These are phyloP conservation scores for Leccinum subgranulosum DNA, from an alignment of 768 basidiomycete genomes.

Conservation along the genomic window DNA sequence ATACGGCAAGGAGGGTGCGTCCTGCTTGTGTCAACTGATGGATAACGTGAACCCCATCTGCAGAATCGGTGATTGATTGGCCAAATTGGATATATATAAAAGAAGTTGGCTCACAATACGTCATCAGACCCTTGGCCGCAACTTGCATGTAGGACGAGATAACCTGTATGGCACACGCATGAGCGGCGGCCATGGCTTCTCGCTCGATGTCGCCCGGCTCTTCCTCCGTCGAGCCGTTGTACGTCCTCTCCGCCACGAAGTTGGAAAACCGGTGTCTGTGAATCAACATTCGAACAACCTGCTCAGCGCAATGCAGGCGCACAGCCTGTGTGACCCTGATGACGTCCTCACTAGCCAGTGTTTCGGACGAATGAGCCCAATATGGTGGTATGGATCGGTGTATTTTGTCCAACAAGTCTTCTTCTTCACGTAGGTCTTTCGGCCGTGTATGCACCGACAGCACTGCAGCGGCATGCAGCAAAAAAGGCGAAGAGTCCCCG, in stretches of 20 bases:
- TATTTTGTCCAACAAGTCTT: conserved; percentile 78
- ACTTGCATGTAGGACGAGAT: conserved; percentile 80
- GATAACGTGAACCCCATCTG: conserved; percentile 93
- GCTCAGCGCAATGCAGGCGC: conserved; percentile 82
- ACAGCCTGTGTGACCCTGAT: conserved; percentile 88
- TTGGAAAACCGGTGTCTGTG: conserved; percentile 85
- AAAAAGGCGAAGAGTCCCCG: conserved; percentile 72
- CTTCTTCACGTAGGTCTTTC: conserved; percentile 75
- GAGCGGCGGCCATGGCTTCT: conserved; percentile 74
- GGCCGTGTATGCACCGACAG: conserved; percentile 60
- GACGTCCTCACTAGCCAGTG: conserved; percentile 79
- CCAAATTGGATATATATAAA: conserved; percentile 4
- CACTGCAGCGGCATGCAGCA: conserved; percentile 65
- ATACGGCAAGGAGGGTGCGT: conserved; percentile 81
- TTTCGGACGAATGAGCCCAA: conserved; percentile 81
- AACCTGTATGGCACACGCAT: conserved; percentile 76
- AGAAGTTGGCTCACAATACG: conserved; percentile 68
- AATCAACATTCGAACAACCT: conserved; percentile 83
- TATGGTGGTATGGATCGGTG: conserved; percentile 64
- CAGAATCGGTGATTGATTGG: conserved; percentile 9
- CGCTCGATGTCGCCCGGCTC: conserved; percentile 68
- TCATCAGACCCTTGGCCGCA: conserved; percentile 88
- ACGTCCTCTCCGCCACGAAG: conserved; percentile 66
- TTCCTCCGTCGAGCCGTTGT: conserved; percentile 40
- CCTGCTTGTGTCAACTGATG: conserved; percentile 95